Evolutionary conservation across 495 filamentous ascomycete species (phyloP).

Genomic region (Thozetella sp.): DNA sequence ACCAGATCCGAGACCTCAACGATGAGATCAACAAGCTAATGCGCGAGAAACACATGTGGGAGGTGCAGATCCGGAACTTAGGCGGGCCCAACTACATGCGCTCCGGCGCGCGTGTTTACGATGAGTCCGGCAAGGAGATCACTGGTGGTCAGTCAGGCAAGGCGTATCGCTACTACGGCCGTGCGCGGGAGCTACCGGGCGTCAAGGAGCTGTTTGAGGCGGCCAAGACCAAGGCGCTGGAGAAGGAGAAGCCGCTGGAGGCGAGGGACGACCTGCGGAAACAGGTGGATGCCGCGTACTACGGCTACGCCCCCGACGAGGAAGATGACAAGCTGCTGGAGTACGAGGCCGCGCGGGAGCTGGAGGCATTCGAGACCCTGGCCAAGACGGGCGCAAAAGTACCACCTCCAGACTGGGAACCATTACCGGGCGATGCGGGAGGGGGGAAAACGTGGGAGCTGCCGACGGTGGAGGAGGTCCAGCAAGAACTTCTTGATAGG

Average conservation of each 20-base stretch:
- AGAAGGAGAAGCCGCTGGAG: slow-evolving; percentile 60
- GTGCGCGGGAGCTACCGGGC: slow-evolving; percentile 87
- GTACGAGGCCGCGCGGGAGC: slow-evolving; percentile 84
- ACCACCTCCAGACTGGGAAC: slow-evolving; percentile 71
- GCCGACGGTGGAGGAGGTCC: slow-evolving; percentile 85
- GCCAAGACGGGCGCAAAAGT: slow-evolving; percentile 24
- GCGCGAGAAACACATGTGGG: slow-evolving; percentile 98
- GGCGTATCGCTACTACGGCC: slow-evolving; percentile 84
- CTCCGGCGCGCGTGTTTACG: slow-evolving; percentile 81
- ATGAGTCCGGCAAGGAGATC: slow-evolving; percentile 91
- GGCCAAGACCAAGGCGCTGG: slow-evolving; percentile 56
- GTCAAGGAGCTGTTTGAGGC: slow-evolving; percentile 97
- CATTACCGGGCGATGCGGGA: slow-evolving; percentile 82
- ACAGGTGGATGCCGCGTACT: slow-evolving; percentile 92
- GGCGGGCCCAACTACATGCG: slow-evolving; percentile 99
- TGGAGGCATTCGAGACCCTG: slow-evolving; percentile 72
- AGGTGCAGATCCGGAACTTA: slow-evolving; percentile 89
- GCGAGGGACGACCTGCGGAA: slow-evolving; percentile 69
- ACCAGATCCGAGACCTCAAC: slow-evolving; percentile 96
- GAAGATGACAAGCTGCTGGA: slow-evolving; percentile 83
- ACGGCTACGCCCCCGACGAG: slow-evolving; percentile 92
- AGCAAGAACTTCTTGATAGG: slow-evolving; percentile 88
- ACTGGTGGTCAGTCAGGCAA: slow-evolving; percentile 77
- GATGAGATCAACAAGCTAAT: slow-evolving; percentile 99
- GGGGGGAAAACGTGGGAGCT: slow-evolving; percentile 85